These are phyloP conservation scores for Phytophthora citrophthora DNA, from an alignment of 352 stramenopile species.

Conservation along the genomic window DNA sequence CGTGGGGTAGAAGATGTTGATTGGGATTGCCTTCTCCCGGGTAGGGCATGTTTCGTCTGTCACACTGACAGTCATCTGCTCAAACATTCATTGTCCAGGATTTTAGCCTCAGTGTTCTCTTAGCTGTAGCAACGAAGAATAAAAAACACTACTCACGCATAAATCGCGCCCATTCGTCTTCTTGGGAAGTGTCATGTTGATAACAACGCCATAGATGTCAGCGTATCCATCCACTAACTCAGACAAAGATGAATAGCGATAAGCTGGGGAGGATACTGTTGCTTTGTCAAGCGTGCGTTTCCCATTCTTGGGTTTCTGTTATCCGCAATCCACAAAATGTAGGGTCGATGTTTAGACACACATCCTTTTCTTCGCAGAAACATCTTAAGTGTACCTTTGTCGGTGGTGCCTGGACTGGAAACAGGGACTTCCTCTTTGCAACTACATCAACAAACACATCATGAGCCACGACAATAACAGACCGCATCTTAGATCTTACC, in stretches of 20 bases:
- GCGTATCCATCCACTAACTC: conserved; percentile 67
- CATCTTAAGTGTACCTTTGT: conserved; percentile 15
- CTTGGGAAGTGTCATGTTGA: conserved; percentile 81
- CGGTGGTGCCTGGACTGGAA: conserved; percentile 5
- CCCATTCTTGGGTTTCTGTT: conserved; percentile 32
- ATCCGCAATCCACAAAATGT: neutral
- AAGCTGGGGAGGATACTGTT: conserved; percentile 34
- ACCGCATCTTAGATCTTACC: conserved; percentile 14
- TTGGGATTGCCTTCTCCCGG: conserved; percentile 57
- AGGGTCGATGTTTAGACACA: neutral
- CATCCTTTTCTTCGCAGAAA: neutral
- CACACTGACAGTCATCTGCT: conserved; percentile 75
- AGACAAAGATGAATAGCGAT: conserved; percentile 64
- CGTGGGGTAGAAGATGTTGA: conserved; percentile 73
- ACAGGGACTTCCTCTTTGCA: conserved; percentile 4
- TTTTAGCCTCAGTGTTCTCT: neutral
- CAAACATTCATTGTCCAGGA: neutral
- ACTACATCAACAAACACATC: neutral
- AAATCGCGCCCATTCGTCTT: conserved; percentile 61
- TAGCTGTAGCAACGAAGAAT: too few species aligned
- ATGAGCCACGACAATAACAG: conserved; percentile 1
- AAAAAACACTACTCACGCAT: conserved; percentile 51
- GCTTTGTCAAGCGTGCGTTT: conserved; percentile 59
- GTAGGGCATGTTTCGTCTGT: conserved; percentile 67
- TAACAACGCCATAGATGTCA: conserved; percentile 71